These are phyloP conservation scores for Dillenia suffruticosa DNA, from an alignment of 164 flowering plant species.

Conservation along the genomic window DNA sequence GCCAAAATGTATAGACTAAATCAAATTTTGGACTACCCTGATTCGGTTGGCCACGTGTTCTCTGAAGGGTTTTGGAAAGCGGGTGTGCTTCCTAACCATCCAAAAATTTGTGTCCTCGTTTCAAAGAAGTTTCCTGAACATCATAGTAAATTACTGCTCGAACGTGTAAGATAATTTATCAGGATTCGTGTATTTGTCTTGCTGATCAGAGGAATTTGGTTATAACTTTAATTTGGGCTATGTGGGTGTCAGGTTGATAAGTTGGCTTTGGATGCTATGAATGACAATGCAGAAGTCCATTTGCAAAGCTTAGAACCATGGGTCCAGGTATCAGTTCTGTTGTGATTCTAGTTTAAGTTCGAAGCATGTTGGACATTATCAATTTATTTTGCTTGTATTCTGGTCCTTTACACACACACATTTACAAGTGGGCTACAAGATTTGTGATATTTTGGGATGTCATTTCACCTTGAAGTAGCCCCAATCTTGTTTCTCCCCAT, in stretches of 20 bases:
- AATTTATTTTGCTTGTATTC: no score
- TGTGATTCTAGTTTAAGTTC: no score
- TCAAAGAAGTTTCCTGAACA: constrained; percentile 95
- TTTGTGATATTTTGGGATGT: no score
- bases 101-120: constrained; percentile 63
- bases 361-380: no score
- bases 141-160: constrained; percentile 79
- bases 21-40: constrained; percentile 84
- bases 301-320: constrained; percentile 91
- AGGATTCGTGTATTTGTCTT: not conserved
- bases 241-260: constrained; percentile 69
- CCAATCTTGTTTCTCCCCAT: no score
- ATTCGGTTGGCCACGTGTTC: constrained; percentile 51
- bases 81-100: constrained; percentile 79
- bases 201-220: not conserved
- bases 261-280: constrained; percentile 69
- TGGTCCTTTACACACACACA: no score
- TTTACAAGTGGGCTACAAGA: no score
- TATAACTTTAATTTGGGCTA: not conserved
- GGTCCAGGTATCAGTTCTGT: constrained; percentile 55
- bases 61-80: constrained; percentile 92
- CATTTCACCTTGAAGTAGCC: no score
- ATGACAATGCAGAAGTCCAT: constrained; percentile 69
- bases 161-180: constrained; percentile 49
- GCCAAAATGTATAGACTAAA: constrained; percentile 86